These are phyloP conservation scores for Lenzites betulinus DNA, from an alignment of 768 basidiomycete genomes.

Conservation along the genomic window DNA sequence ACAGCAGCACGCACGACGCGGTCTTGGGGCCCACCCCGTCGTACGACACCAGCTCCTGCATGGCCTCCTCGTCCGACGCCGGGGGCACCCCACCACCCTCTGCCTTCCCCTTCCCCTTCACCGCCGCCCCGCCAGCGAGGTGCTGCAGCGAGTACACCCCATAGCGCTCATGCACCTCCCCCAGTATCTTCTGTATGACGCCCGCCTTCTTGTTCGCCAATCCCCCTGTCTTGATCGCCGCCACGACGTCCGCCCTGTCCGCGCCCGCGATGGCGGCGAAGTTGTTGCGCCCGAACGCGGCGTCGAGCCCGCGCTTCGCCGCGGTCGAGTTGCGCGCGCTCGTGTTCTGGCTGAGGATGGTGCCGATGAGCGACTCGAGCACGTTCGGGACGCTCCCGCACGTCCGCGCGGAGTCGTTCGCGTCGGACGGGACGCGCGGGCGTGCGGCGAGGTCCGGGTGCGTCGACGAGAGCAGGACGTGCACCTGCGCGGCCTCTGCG, in stretches of 20 bases:
- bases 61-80: constrained; percentile 50
- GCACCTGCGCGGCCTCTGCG: constrained; percentile 42
- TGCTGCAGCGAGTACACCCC: constrained; percentile 61
- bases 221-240: constrained; percentile 55
- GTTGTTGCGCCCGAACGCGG: constrained; percentile 49
- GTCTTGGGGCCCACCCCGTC: constrained; percentile 65
- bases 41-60: constrained; percentile 58
- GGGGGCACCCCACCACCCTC: constrained; percentile 18
- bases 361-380: constrained; percentile 58
- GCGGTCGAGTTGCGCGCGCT: constrained; percentile 50
- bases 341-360: constrained; percentile 64
- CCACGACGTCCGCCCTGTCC: constrained; percentile 43
- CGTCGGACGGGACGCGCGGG: constrained; percentile 29
- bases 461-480: constrained; percentile 42
- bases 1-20: constrained; percentile 61
- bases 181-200: constrained; percentile 52
- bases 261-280: constrained; percentile 52
- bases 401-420: constrained; percentile 44
- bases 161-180: constrained; percentile 45
- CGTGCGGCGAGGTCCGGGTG: constrained; percentile 30
- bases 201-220: constrained; percentile 62
- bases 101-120: constrained; percentile 15
- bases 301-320: constrained; percentile 52
- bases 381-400: constrained; percentile 54
- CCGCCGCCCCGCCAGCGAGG: constrained; percentile 35